Percentiles rank a stretch among this genome's conserved stretches.
Conservation (phyloP, 495 filamentous ascomycete species). For the Chlorociboria aeruginascens region DNA sequence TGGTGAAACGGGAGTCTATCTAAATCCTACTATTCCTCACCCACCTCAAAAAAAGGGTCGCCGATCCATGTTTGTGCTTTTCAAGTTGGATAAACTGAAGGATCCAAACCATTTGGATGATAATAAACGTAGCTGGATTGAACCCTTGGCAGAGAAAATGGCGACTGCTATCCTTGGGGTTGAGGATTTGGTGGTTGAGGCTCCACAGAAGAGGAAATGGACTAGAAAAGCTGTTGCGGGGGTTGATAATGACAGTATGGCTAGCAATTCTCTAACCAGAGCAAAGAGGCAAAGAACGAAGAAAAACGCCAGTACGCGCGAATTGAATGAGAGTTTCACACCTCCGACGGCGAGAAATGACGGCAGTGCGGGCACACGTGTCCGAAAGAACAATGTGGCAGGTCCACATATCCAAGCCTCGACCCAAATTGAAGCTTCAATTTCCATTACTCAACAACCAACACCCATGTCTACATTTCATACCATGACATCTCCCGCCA, state of each 20-base stretch:
- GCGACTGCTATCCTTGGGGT: background rate
- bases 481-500: no score
- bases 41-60: background rate
- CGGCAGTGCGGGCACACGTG: no score
- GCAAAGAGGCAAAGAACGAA: background rate
- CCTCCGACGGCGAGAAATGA: no score
- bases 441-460: no score
- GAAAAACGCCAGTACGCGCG: background rate
- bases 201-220: background rate
- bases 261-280: no score
- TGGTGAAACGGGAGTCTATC: constrained; percentile 8
- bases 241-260: no score
- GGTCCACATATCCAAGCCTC: no score
- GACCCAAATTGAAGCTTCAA: no score
- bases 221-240: background rate
- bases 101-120: constrained; percentile 3
- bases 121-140: constrained; percentile 1
- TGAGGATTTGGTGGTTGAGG: background rate
- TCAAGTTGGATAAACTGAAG: constrained; percentile 11
- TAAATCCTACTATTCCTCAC: constrained; percentile 3
- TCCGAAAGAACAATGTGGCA: no score
- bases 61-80: constrained; percentile 2
- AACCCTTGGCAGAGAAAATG: background rate
- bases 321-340: background rate
- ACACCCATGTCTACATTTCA: no score